Percentiles rank a stretch among this genome's conserved stretches.
These are phyloP conservation scores for Elongisporangium anandrum DNA, from an alignment of 352 stramenopile genomes.

Conservation along the genomic window DNA sequence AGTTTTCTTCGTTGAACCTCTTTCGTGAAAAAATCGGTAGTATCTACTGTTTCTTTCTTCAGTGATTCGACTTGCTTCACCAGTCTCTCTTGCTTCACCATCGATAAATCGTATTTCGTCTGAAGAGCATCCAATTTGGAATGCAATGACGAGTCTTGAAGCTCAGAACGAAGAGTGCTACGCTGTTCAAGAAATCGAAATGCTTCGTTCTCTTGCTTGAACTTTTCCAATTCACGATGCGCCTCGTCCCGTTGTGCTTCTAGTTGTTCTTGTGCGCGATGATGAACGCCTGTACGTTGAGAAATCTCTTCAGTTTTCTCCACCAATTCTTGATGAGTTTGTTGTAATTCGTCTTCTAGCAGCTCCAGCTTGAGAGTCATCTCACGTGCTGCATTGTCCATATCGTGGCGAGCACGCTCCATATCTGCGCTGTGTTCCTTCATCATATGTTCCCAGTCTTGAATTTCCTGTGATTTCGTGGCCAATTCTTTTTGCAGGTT, in stretches of 20 bases:
- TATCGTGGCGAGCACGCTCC: slow-evolving; percentile 25
- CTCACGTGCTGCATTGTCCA: slow-evolving; percentile 33
- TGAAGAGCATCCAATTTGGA: neutral
- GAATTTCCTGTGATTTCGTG: slow-evolving; percentile 11
- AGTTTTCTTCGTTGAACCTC: slow-evolving; percentile 7
- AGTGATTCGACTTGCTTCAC: neutral
- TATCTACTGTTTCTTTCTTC: neutral
- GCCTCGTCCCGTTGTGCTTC: slow-evolving; percentile 7
- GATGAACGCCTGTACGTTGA: neutral
- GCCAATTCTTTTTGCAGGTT: slow-evolving; percentile 15
- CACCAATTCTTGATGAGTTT: slow-evolving; percentile 7
- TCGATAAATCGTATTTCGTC: neutral
- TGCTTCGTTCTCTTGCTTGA: slow-evolving; percentile 2
- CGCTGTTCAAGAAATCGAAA: neutral
- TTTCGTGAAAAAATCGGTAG: neutral
- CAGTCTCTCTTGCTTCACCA: neutral
- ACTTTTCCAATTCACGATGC: slow-evolving; percentile 1
- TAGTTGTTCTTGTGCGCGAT: slow-evolving; percentile 6
- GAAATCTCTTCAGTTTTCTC: slow-evolving; percentile 10
- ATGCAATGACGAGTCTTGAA: slow-evolving; percentile 6
- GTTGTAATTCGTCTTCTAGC: slow-evolving; percentile 17
- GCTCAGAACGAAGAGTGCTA: neutral
- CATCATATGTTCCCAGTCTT: slow-evolving; percentile 30
- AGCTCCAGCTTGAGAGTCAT: slow-evolving; percentile 44
- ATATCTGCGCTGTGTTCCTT: slow-evolving; percentile 38